Evolutionary conservation across 768 basidiomycete species (phyloP), one percentile per base, ranked within the genome.

Genomic region (Lactarius pseudohatsudake): DNA sequence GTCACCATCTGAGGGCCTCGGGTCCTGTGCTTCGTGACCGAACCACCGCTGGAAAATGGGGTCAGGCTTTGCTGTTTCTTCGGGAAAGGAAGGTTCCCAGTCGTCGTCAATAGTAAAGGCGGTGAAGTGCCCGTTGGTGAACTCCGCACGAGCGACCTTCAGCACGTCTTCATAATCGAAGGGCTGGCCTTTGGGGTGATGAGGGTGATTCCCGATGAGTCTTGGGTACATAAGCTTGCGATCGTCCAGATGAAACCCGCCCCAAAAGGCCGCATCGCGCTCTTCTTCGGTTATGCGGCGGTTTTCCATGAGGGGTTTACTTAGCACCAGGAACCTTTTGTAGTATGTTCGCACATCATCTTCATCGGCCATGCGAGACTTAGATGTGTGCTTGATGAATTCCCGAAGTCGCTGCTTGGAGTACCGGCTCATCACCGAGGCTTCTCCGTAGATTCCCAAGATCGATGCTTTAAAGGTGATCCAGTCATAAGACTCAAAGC

Each of bases 41-140:
- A 61, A 26, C 60, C 47, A 61, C 2, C 3, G 15, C 10, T 40
- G 32, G 10, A 38, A 38, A 10, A 38, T 38, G 5, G 13, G 38
- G 13, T 2, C 6, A 0, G 38, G 6, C 5, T 50, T 16, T 1
- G 50, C 36, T 0, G 4, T 2, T 1, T 16, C 30, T 7, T 10
- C 34, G 0, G 22, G 0, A 0, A 16, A 32, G 0, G 9, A 32
- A 0, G n/a, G n/a, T 2, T 61, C 61, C 50, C 36, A 26, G 1
- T 18, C 16, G 5, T 61, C 50, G 0, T 28, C 22, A 1, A 54
- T 0, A 0, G 34, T n/a, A 1, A 61, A 26, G 11, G 34, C n/a
- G 1, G 47, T 16, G 7, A 53, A 26, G 4, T 26, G 50, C 2
- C 26, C 8, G 0, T 11, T 11, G 0, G 22, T 18, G 2, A 54